Evolutionary conservation across 169 alveolate species (phyloP).

Genomic region (Perkinsus olseni): DNA sequence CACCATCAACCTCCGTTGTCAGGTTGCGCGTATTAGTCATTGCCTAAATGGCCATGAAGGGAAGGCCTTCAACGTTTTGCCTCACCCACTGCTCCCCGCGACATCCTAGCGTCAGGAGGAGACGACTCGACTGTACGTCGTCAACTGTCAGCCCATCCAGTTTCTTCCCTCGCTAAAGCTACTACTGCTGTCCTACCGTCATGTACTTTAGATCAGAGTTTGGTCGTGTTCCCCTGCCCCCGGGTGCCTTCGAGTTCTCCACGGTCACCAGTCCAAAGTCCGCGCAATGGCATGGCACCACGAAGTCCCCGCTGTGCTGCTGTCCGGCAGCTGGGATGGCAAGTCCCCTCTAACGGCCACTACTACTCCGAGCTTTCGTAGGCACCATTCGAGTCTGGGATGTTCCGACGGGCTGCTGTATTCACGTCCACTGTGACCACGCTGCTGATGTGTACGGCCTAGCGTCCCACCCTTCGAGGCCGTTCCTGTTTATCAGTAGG

Average conservation of each 20-base stretch:
- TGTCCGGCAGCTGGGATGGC: conserved; percentile 53
- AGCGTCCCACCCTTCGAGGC: conserved; percentile 39
- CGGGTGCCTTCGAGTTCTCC: conserved; percentile 5
- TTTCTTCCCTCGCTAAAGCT: too few species aligned
- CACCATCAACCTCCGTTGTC: neutral
- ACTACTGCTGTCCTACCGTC: too few species aligned
- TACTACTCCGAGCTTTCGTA: neutral
- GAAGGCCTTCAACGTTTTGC: conserved; percentile 23
- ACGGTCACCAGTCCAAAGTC: conserved; percentile 40
- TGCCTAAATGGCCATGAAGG: conserved; percentile 23
- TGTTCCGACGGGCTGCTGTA: conserved; percentile 24
- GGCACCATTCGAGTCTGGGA: conserved; percentile 43
- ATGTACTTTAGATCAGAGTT: conserved; percentile 27
- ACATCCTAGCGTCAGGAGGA: conserved; percentile 39
- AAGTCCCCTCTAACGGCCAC: neutral
- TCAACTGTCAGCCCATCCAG: too few species aligned
- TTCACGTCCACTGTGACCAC: conserved; percentile 32
- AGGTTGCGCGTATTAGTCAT: neutral
- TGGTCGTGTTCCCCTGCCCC: conserved; percentile 27
- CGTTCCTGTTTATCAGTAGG: conserved; percentile 42
- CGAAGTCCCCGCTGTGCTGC: conserved; percentile 45
- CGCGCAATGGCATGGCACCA: conserved; percentile 45
- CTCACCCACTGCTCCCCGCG: conserved; percentile 33
- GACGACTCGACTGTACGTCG: conserved; percentile 26
- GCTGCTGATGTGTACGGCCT: conserved; percentile 49